These are phyloP conservation scores for Endocladia muricata DNA, from an alignment of 31 red algal genomes.

Conservation along the genomic window DNA sequence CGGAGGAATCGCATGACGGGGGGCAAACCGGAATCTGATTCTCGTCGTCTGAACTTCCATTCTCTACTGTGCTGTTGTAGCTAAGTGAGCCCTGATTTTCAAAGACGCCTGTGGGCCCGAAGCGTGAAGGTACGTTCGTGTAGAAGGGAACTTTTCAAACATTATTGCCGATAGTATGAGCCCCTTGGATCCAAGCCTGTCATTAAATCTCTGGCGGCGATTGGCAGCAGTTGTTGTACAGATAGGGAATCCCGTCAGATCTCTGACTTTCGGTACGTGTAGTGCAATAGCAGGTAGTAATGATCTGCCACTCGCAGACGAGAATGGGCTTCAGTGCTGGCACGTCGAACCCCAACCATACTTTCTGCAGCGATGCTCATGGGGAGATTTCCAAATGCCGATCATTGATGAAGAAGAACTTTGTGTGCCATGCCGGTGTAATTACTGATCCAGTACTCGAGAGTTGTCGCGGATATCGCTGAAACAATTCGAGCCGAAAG, in stretches of 20 bases:
- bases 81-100: background rate
- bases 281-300: background rate
- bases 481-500: background rate
- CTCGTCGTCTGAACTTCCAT: background rate
- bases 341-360: background rate
- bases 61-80: background rate
- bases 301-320: background rate
- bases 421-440: background rate
- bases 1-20: background rate
- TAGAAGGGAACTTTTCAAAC: background rate
- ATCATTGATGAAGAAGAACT: background rate
- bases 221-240: background rate
- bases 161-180: constrained; percentile 1
- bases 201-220: background rate
- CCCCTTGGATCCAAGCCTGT: constrained; percentile 1
- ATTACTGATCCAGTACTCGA: background rate
- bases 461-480: background rate
- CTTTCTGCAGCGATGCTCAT: background rate
- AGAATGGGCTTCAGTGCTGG: background rate
- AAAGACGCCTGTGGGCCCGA: background rate
- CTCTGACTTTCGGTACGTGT: background rate
- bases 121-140: background rate
- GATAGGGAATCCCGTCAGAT: background rate
- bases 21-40: background rate
- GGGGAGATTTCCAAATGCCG: background rate